Percentiles rank a stretch among this genome's conserved stretches.
Evolutionary conservation across 352 stramenopile species (phyloP).

Genomic region (Pythium monospermum): DNA sequence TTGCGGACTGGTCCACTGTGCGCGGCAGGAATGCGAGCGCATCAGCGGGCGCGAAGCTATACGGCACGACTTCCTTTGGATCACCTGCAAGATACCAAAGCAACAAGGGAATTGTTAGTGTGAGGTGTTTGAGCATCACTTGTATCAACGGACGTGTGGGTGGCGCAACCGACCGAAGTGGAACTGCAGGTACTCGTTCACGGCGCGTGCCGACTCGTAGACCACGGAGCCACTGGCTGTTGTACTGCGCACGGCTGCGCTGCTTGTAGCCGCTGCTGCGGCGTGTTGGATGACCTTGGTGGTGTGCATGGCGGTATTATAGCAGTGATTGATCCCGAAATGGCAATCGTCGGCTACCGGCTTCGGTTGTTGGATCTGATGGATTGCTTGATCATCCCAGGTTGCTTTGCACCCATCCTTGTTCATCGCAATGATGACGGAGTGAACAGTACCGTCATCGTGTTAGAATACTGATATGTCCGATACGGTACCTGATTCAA

Average conservation of each 20-base stretch:
- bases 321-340: conserved; percentile 8
- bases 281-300: conserved; percentile 18
- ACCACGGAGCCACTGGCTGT: conserved; percentile 83
- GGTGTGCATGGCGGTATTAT: conserved; percentile 13
- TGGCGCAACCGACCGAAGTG: conserved; percentile 62
- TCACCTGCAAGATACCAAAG: too few species aligned
- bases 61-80: conserved; percentile 59
- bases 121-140: not conserved
- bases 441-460: not conserved
- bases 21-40: conserved; percentile 85
- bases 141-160: not conserved
- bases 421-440: not conserved
- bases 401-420: too few species aligned
- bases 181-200: conserved; percentile 90
- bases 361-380: not conserved
- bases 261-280: conserved; percentile 4
- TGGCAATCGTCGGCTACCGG: not conserved
- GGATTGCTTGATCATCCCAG: too few species aligned
- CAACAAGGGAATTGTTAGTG: too few species aligned
- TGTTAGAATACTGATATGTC: not conserved
- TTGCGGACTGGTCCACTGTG: conserved; percentile 68
- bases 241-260: conserved; percentile 73
- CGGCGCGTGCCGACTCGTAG: conserved; percentile 84
- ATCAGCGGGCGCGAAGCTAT: conserved; percentile 66
- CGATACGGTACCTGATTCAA: not conserved